Evolutionary conservation across 106 monocot species (phyloP), one percentile per base, ranked within the genome.

Genomic region (Dendrobium chrysotoxum): DNA sequence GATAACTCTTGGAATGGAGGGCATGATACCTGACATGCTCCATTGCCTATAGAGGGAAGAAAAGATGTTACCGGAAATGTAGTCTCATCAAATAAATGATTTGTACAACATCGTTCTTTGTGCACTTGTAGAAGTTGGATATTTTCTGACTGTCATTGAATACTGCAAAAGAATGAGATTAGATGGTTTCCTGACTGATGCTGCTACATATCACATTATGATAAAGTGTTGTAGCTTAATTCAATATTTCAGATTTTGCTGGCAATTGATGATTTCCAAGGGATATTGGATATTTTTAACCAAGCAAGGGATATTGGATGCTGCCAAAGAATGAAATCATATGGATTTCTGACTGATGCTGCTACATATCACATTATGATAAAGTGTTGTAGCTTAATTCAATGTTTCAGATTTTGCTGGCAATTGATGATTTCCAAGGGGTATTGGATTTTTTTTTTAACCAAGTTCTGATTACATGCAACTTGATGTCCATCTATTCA

Each of bases 1-100:
- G n/a, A n/a, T n/a, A 88, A 91, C 90, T 77, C 81, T 99, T 85
- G 99, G 93, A 85, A 83, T 85, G 70, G 99, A 99, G 74, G 95
- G 99, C 50, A 99, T 99, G 99, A 84, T 88, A 85, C 58, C 85
- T 12, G 90, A 91, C 53, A 88, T 99, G 88, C 85, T 99, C 30
- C 87, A 79, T 44, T 90, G 87, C 82, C 73, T 99, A 72, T 71
- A 86, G 75, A 55, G 84, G 53, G 89, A 91, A 68, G 92, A 91
- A 53, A 88, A 77, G 47, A 82, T 83, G 75, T 80, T 88, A 45
- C 82, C 76, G 72, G 57, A 79, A 1, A 81, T 81, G 20, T 65
- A 86, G 75, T 30, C 90, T 79, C 78, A 82, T 58, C 81, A 86
- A 45, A 87, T 28, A 82, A 86, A 80, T 41, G 82, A 84, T 66